A percentile compares a stretch with the other conserved stretches of the same genome.
Evolutionary conservation across 2,329 filamentous ascomycete species (phyloP).

Genomic region (Fusarium dimerum): DNA sequence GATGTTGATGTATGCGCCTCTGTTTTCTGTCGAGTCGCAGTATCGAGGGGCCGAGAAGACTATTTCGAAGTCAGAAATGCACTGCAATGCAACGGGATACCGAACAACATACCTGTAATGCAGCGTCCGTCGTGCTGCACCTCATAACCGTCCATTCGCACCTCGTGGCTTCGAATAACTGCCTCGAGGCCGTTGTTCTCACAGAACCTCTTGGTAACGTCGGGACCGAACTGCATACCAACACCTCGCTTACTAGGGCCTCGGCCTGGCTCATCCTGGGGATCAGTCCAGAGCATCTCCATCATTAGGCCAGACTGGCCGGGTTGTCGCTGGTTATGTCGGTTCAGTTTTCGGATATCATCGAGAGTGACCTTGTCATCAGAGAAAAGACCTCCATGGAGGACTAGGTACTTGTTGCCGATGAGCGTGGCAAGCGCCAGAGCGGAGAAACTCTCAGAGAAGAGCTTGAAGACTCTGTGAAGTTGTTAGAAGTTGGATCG

Average conservation of each 20-base stretch:
- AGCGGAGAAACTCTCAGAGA: constrained; percentile 97
- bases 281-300: constrained; percentile 99
- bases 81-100: neutral
- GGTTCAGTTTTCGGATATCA: constrained; percentile 89
- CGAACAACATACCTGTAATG: constrained; percentile 71
- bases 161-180: constrained; percentile 95
- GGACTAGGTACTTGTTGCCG: constrained; percentile 84
- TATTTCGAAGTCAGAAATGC: constrained; percentile 30
- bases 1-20: constrained; percentile 97
- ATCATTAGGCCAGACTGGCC: constrained; percentile 97
- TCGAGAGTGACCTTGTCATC: constrained; percentile 90
- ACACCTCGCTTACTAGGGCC: constrained; percentile 96
- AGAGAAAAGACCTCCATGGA: constrained; percentile 94
- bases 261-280: constrained; percentile 80
- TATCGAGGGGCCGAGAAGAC: constrained; percentile 98
- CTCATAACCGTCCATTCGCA: constrained; percentile 99
- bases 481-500: constrained; percentile 4
- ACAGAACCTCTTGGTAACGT: constrained; percentile 95
- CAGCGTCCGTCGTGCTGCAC: constrained; percentile 94
- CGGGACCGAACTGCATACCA: constrained; percentile 93
- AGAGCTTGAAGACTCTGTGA: constrained; percentile 84
- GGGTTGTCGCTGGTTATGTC: constrained; percentile 88
- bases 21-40: constrained; percentile 97
- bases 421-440: constrained; percentile 90
- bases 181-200: constrained; percentile 93